Evolutionary conservation across 2,329 filamentous ascomycete species (phyloP), one percentile per base, ranked within the genome.

Genomic region (Hypoxylon sp.): DNA sequence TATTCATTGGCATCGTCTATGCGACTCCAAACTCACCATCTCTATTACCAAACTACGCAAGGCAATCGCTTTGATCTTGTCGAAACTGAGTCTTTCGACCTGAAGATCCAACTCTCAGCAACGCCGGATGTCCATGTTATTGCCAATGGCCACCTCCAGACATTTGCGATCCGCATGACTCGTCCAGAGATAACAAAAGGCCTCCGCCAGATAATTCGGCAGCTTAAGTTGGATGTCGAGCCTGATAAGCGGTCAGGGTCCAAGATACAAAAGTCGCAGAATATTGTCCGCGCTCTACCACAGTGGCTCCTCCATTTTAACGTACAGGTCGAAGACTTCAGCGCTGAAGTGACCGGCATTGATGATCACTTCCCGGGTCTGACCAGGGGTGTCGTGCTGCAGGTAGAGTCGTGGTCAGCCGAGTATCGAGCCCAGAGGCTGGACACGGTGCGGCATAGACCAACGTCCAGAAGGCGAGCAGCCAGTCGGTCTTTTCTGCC

Each of bases 111-210:
- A 72, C 80, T 98, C 11, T 94, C 88, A 67, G 94, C 94, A 4
- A 89, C 91, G 3, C 94, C 94, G 0, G 90, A 97, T 68, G 87
- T 97, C 6, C 90, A 91, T 48, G 93, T 98, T 8, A 87, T 93
- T 56, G 87, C 90, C 10, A 90, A 87, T 51, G 93, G 91, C 19
- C 92, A 88, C 64, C 80, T 97, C 2, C 91, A 97, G 73, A 96
- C 93, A 0, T 94, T 96, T 68, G 92, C 92, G 1, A 84, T 97
- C 50, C 95, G 93, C 73, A 90, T 99, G 83, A 89, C 97, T 7
- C 89, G 94, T 20, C 90, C 92, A 5, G 95, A 99, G 74, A 97
- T 99, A 61, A 95, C 90, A 56, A 91, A 96, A 72, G 96, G 95
- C 20, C 84, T 99, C 30, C 91, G 92, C 22, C 93, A 98, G 75